Base-by-base conservation (phyloP, 2,329 filamentous ascomycete species). In the Xylaria arbuscula region DNA sequence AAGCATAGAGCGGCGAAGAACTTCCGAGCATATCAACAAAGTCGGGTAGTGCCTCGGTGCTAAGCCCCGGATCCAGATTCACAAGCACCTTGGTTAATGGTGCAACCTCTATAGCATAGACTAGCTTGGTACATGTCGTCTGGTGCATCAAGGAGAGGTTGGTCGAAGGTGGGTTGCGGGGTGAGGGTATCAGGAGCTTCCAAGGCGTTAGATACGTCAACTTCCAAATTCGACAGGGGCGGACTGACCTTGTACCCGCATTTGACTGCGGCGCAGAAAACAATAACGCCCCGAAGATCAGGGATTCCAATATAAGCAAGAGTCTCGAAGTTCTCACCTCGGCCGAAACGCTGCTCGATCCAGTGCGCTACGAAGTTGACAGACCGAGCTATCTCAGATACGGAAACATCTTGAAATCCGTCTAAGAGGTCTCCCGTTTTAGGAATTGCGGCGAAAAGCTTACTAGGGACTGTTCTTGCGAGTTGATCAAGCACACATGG, bases 1-100 rank as follows among this genome's bases (percentile, higher is more conserved):
- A 76, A 1, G 68, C 66, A 24, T 72, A 73, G 0, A n/a, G 59
- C 10, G 22, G 15, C 11, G 40, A 42, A 17, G 15, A 42, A 17
- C 11, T 15, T 11, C 40, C 40, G 40, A 42, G 40, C 40, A 42
- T 42, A 11, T 42, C 11, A 17, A 15, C 40, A 42, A 17, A 42
- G 2, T 6, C 13, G 10, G 40, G 40, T 17, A 42, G 5, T 15
- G 40, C 17, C 40, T 42, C 40, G 15, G 15, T 17, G 15, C 15
- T 11, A 42, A 42, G 40, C 1, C 5, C 15, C 40, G 11, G 40
- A 42, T 42, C 40, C 15, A 42, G 6, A 17, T 15, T 15, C 2
- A 42, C 11, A 42, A 42, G 40, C 15, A 11, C 11, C 40, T 42
- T 42, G 40, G 40, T 15, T 42, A 15, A 17, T 42, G 40, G 36